Percentiles rank a stretch among this genome's conserved stretches.
Evolutionary conservation across 2,329 filamentous ascomycete genomes (phyloP).

Genomic region (Phyllosticta citriasiana): DNA sequence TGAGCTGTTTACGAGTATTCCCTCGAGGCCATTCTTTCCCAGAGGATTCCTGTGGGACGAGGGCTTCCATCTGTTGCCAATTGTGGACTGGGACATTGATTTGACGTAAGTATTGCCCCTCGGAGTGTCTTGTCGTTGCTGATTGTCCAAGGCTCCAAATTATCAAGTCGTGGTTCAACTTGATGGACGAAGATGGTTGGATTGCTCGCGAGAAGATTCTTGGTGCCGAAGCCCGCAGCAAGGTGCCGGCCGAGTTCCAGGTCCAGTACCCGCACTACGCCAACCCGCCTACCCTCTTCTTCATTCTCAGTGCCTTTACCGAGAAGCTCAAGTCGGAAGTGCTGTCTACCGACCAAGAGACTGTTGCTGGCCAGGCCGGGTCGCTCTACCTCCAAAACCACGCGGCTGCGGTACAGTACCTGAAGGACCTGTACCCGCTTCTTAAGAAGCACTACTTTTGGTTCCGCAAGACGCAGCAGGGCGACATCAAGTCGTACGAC

Average conservation of each 20-base stretch:
- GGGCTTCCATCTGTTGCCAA: constrained; percentile 85
- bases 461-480: constrained; percentile 87
- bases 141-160: constrained; percentile 54
- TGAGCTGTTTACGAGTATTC: constrained; percentile 83
- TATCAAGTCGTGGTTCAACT: constrained; percentile 87
- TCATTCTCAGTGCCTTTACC: constrained; percentile 76
- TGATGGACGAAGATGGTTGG: constrained; percentile 97
- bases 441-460: constrained; percentile 85
- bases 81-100: constrained; percentile 90
- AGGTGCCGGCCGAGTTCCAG: constrained; percentile 88
- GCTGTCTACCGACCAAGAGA: constrained; percentile 19
- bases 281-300: constrained; percentile 89
- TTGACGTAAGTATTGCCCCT: constrained; percentile 44
- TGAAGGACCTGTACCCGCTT: constrained; percentile 72
- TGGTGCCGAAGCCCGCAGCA: constrained; percentile 82
- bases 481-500: constrained; percentile 85
- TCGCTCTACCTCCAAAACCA: constrained; percentile 58
- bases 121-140: constrained; percentile 12
- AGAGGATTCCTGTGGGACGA: constrained; percentile 97
- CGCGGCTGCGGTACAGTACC: constrained; percentile 58
- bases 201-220: constrained; percentile 95
- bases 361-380: constrained; percentile 41
- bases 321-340: constrained; percentile 55
- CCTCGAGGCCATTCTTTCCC: constrained; percentile 91
- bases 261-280: constrained; percentile 95